Evolutionary conservation across 2,329 filamentous ascomycete genomes (phyloP).

Genomic region (Paecilomyces sp.): DNA sequence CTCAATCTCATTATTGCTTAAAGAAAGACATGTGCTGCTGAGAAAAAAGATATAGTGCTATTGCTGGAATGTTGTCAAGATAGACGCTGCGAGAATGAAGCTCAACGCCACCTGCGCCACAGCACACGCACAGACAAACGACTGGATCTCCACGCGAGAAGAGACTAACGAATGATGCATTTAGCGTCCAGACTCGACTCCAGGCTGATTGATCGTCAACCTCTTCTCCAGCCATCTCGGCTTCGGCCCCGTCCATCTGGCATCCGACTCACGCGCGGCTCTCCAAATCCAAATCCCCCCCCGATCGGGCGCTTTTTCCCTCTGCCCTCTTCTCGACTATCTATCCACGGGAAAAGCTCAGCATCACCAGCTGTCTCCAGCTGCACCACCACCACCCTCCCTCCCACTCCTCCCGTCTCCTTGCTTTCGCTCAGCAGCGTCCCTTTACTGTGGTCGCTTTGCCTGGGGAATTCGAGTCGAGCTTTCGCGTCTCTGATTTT

Average conservation of each 20-base stretch:
- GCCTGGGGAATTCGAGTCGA: not conserved
- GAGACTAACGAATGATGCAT: too few species aligned
- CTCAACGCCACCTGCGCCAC: too few species aligned
- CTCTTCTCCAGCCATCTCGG: not conserved
- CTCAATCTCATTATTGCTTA: too few species aligned
- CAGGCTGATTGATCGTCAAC: too few species aligned
- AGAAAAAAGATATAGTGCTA: too few species aligned
- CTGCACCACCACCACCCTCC: not conserved
- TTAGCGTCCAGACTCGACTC: not conserved
- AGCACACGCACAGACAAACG: not conserved
- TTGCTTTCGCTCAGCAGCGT: constrained; percentile 8
- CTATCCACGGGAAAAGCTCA: not conserved
- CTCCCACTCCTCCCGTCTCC: constrained; percentile 7
- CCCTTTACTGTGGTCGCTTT: constrained; percentile 2
- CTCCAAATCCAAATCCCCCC: not conserved
- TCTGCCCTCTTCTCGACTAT: not conserved
- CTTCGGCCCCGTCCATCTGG: not conserved
- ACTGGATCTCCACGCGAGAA: not conserved
- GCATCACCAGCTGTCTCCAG: not conserved
- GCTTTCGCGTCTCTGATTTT: not conserved
- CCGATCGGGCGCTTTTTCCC: not conserved
- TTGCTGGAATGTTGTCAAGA: too few species aligned
- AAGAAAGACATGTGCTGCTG: too few species aligned
- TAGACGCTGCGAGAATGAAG: too few species aligned
- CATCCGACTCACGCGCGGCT: not conserved